Evolutionary conservation across 2,329 filamentous ascomycete genomes (phyloP).

Genomic region (Claviceps pazoutovae): DNA sequence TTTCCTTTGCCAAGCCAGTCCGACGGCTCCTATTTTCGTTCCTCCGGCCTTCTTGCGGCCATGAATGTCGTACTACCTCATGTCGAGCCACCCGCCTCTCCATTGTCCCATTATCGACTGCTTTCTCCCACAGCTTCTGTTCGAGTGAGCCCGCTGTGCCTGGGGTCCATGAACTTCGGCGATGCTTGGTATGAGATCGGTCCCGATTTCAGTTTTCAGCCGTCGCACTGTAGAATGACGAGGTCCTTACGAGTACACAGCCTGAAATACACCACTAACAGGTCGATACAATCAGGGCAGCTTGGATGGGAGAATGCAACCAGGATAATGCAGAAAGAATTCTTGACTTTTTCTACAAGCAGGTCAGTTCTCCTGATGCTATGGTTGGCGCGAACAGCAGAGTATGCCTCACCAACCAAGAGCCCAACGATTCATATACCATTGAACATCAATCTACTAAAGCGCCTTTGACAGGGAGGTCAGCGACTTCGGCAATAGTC

Average conservation of each 20-base stretch:
- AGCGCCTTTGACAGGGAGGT: slow-evolving; percentile 13
- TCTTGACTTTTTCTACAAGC: slow-evolving; percentile 50
- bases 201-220: neutral
- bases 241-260: neutral
- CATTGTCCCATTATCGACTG: slow-evolving; percentile 50
- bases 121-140: slow-evolving; percentile 52
- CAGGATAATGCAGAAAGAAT: slow-evolving; percentile 48
- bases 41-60: neutral
- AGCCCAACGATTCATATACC: neutral
- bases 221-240: neutral
- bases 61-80: slow-evolving; percentile 14
- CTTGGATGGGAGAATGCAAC: slow-evolving; percentile 49
- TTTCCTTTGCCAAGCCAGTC: neutral
- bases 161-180: slow-evolving; percentile 54
- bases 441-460: neutral
- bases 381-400: neutral
- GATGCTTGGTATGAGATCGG: slow-evolving; percentile 28
- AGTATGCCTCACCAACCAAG: neutral
- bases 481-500: neutral
- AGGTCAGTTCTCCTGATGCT: slow-evolving; percentile 21
- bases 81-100: slow-evolving; percentile 40
- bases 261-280: neutral
- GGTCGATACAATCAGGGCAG: slow-evolving; percentile 24
- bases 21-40: neutral
- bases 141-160: slow-evolving; percentile 51